A percentile compares a stretch with the other conserved stretches of the same genome.
phyloP scores from a whole-genome alignment of 208 protist genomes.

The Leishmania lainsoni region DNA sequence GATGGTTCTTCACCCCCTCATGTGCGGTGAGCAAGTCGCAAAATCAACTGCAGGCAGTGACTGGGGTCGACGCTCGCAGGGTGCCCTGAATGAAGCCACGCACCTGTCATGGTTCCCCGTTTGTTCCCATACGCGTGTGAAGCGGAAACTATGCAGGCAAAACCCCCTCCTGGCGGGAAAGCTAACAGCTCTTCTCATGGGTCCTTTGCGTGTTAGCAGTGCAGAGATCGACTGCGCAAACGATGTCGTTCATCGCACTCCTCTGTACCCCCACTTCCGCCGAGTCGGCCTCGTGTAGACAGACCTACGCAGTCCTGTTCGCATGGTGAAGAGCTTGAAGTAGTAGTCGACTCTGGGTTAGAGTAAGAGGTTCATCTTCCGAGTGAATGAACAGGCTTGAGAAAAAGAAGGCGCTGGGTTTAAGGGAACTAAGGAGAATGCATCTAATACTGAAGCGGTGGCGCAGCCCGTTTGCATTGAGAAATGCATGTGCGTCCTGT shows the following conservation, averaged over 20 bases:
- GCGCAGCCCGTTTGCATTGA: background rate
- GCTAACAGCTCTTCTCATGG: background rate
- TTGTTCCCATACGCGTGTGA: background rate
- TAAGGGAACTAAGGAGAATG: background rate
- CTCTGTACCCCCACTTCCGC: background rate
- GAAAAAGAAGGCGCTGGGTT: background rate
- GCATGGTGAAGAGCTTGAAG: slow-evolving; percentile 2
- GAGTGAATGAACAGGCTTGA: background rate
- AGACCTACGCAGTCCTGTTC: background rate
- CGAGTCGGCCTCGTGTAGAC: background rate
- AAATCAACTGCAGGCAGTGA: slow-evolving; percentile 14
- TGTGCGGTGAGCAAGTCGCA: slow-evolving; percentile 43
- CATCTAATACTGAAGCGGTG: background rate
- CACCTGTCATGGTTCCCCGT: background rate
- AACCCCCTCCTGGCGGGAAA: slow-evolving; percentile 26
- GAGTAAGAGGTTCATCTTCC: slow-evolving; percentile 14
- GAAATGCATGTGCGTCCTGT: background rate
- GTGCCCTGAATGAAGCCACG: slow-evolving; percentile 40
- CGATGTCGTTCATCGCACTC: background rate
- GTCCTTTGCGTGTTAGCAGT: background rate
- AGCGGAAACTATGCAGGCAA: slow-evolving; percentile 47
- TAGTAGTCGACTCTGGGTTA: slow-evolving; percentile 16
- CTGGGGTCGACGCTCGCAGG: slow-evolving; percentile 10
- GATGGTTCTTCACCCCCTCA: slow-evolving; percentile 7
- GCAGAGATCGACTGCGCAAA: background rate